Evolutionary conservation across 192 early-diverging fungal genomes (phyloP).

Genomic region (Entomortierella chlamydospora): DNA sequence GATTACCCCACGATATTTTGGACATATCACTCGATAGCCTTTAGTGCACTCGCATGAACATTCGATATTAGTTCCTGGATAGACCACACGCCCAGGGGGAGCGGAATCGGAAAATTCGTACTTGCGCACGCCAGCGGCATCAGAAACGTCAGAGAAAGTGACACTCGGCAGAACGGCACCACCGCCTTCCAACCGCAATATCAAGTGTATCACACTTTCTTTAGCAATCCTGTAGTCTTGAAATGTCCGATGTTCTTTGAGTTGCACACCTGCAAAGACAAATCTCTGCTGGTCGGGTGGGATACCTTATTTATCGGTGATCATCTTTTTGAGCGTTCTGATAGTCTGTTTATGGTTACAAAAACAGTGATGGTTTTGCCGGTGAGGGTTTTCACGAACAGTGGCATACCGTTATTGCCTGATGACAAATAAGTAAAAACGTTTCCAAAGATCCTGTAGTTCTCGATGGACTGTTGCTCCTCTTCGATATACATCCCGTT

Average conservation of each 20-base stretch:
- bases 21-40: background rate
- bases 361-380: background rate
- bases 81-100: background rate
- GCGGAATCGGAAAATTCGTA: background rate
- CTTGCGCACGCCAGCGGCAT: background rate
- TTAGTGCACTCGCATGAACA: conserved; percentile 5
- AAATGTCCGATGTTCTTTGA: conserved; percentile 72
- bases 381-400: background rate
- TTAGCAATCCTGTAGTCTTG: conserved; percentile 75
- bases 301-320: conserved; percentile 80
- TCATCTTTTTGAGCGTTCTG: conserved; percentile 76
- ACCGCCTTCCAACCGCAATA: too few relatives aligned
- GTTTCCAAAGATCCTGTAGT: background rate
- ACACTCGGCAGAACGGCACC: too few relatives aligned
- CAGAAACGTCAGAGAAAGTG: too few relatives aligned
- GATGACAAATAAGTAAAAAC: background rate
- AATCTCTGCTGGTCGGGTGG: conserved; percentile 77
- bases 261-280: conserved; percentile 76
- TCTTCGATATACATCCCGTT: background rate
- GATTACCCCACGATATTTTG: background rate
- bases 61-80: conserved; percentile 9
- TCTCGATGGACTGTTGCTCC: background rate
- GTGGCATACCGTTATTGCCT: background rate
- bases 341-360: too few relatives aligned
- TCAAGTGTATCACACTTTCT: conserved; percentile 57